Percentiles rank a stretch among this genome's conserved stretches.
These are phyloP conservation scores for Zangia roseola DNA, from an alignment of 768 basidiomycete genomes.

Conservation along the genomic window DNA sequence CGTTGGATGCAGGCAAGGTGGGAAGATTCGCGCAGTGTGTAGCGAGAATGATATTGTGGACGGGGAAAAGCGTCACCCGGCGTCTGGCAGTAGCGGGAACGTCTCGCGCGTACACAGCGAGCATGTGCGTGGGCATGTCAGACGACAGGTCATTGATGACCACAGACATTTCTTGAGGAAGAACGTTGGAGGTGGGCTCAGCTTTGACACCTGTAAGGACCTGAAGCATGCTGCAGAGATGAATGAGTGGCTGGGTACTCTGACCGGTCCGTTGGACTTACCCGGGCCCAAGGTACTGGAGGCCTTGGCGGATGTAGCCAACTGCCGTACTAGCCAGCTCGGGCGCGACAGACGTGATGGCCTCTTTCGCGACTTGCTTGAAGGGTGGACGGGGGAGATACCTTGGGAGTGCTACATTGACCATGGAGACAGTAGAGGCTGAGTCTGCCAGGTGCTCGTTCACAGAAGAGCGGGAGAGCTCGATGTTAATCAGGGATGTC, in stretches of 20 bases:
- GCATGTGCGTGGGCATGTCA: constrained; percentile 33
- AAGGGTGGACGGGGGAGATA: constrained; percentile 23
- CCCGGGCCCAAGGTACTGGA: constrained; percentile 28
- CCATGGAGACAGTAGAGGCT: constrained; percentile 6
- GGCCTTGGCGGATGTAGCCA: constrained; percentile 27
- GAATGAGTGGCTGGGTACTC: constrained; percentile 6
- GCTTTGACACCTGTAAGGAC: constrained; percentile 31
- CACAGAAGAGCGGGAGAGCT: constrained; percentile 20
- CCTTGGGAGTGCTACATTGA: constrained; percentile 20
- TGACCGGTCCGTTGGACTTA: constrained; percentile 3
- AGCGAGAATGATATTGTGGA: constrained; percentile 37
- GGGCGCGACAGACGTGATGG: constrained; percentile 23
- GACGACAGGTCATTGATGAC: constrained; percentile 30
- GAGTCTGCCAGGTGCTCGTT: constrained; percentile 6
- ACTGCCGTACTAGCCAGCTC: constrained; percentile 25
- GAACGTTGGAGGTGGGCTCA: constrained; percentile 14
- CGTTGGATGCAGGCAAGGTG: constrained; percentile 13
- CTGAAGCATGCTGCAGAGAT: constrained; percentile 25
- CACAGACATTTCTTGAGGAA: constrained; percentile 29
- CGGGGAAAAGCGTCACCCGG: constrained; percentile 35
- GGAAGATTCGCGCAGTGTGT: constrained; percentile 32
- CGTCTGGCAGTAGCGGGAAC: constrained; percentile 25
- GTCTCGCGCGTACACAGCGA: constrained; percentile 29
- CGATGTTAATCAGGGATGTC: constrained; percentile 27
- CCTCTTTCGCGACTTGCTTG: constrained; percentile 10